Base-by-base conservation (phyloP, 78 protist genomes). In the Dictyostelium brefeldianum region DNA sequence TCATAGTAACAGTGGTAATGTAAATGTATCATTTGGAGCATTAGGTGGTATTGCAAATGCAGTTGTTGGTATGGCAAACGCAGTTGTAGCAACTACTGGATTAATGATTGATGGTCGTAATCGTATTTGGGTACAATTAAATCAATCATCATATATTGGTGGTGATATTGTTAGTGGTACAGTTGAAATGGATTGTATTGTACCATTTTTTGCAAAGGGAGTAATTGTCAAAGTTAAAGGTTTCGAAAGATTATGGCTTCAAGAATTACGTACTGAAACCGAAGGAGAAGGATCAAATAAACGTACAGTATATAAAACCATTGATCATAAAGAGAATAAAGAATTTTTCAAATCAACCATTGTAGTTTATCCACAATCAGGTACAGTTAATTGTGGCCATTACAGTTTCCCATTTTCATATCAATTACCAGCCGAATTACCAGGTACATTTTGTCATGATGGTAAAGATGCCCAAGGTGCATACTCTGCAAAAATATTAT, bases 131-230 rank as follows among this genome's bases (percentile, higher is more conserved):
- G 59, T 85, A 5, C 67, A 69, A 29, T n/a, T 85, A 12, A 67
- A 67, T 46, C 92, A 85, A 62, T 22, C 92, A 59, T 85, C 92
- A 4, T 85, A 74, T 43, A 77, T 85, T 29, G 92, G 92, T 75
- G 92, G 92, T 29, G 92, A 85, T 59, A 59, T 75, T 25, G 41
- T 89, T 31, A 27, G 57, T 31, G 94, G 94, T 46, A 89, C 87
- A 8, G 87, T 89, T 25, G 87, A 80, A 47, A 67, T 89, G 83
- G 94, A 89, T 18, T 79, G 87, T 18, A 22, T 71, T 0, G 85
- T 89, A 7, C 94, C 94, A 54, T 89, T 89, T 80, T 79, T 36
- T 80, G 94, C 94, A 10, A 79, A 89, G n/a, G 94, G 94, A 56
- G 94, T 89, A 6, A 36, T 80, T 62, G 87, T 71, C 0, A 79